Conservation (phyloP, 2,329 filamentous ascomycete species). For the Diaporthe sp. region DNA sequence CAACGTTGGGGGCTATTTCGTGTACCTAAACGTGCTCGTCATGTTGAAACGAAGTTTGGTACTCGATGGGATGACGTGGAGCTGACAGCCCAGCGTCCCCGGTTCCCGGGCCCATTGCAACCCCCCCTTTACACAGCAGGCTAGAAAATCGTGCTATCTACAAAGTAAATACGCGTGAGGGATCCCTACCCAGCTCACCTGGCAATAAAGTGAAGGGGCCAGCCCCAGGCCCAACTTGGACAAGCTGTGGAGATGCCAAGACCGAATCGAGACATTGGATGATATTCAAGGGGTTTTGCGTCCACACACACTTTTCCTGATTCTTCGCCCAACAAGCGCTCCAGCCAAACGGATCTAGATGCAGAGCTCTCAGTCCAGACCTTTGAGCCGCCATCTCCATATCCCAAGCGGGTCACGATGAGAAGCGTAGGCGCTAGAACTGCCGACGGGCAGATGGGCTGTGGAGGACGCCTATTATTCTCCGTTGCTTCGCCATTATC, state of each 20-base stretch:
- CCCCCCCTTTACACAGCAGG: not conserved
- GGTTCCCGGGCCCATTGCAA: constrained; percentile 2
- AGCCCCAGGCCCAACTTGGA: constrained; percentile 1
- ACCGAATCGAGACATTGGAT: constrained; percentile 18
- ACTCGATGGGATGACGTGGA: constrained; percentile 13
- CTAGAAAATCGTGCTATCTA: not conserved
- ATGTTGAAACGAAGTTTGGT: constrained; percentile 14
- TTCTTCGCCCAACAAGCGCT: not conserved
- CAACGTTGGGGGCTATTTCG: not conserved
- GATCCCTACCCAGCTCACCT: not conserved
- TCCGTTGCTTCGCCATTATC: not conserved
- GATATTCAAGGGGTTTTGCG: constrained; percentile 15
- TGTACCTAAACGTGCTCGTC: not conserved
- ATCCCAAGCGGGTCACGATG: constrained; percentile 4
- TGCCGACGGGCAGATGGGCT: constrained; percentile 14
- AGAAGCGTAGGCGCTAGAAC: constrained; percentile 5
- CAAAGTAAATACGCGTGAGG: not conserved
- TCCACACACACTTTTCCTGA: constrained; percentile 16
- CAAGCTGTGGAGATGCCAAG: constrained; percentile 21
- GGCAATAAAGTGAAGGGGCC: constrained; percentile 17
- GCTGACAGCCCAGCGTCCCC: constrained; percentile 20
- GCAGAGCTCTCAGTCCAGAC: not conserved
- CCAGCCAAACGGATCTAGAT: not conserved
- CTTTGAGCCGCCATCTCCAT: not conserved
- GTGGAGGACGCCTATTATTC: constrained; percentile 18